These are phyloP conservation scores for Pestalotiopsis sp. DNA, from an alignment of 2,329 filamentous ascomycete genomes.

Conservation along the genomic window DNA sequence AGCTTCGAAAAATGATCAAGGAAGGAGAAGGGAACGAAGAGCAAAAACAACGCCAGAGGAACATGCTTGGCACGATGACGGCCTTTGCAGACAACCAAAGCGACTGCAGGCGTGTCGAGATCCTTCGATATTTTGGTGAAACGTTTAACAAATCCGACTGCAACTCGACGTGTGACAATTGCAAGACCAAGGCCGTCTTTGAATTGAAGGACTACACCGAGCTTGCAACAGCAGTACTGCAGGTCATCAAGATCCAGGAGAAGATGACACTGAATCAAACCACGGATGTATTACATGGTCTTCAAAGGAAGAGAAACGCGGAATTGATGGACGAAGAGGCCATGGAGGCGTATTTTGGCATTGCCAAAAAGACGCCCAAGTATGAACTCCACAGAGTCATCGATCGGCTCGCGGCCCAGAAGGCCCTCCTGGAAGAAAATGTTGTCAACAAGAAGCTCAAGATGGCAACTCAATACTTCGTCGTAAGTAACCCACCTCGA, in stretches of 20 bases:
- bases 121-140: constrained; percentile 95
- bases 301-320: constrained; percentile 59
- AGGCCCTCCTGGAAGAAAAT: constrained; percentile 74
- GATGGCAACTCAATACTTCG: constrained; percentile 77
- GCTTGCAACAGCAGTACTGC: constrained; percentile 72
- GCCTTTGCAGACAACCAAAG: constrained; percentile 88
- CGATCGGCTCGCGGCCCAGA: constrained; percentile 72
- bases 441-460: constrained; percentile 60
- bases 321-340: constrained; percentile 44
- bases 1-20: constrained; percentile 79
- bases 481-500: constrained; percentile 47
- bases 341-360: constrained; percentile 62
- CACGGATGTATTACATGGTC: constrained; percentile 80
- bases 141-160: constrained; percentile 75
- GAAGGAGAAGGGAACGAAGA: constrained; percentile 75
- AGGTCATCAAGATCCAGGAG: constrained; percentile 64
- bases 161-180: constrained; percentile 83
- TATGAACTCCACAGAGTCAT: constrained; percentile 86
- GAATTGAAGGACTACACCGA: constrained; percentile 77
- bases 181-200: constrained; percentile 72
- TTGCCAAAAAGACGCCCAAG: constrained; percentile 70
- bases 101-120: constrained; percentile 85
- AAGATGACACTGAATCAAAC: constrained; percentile 78
- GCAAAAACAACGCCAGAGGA: constrained; percentile 81
- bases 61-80: constrained; percentile 84